phyloP scores from a whole-genome alignment of 2,329 filamentous ascomycete genomes.

The Diaporthe eres region DNA sequence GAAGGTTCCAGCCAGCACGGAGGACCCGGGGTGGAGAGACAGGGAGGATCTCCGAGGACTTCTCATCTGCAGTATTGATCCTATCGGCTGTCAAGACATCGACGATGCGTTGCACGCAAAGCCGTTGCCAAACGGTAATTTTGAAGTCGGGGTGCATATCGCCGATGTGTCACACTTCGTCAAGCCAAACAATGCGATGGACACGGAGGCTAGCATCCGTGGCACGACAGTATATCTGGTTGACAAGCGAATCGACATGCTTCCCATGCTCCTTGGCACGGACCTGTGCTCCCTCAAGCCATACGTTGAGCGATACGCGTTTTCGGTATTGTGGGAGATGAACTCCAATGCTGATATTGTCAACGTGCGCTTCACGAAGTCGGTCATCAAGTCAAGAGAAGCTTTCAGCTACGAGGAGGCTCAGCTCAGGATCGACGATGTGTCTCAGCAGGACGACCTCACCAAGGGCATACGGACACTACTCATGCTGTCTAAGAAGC shows the following conservation, averaged over 20 bases:
- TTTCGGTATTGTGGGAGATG: conserved; percentile 91
- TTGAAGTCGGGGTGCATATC: conserved; percentile 97
- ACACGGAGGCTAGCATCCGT: conserved; percentile 91
- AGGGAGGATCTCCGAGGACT: conserved; percentile 87
- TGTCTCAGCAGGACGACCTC: conserved; percentile 87
- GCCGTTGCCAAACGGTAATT: conserved; percentile 90
- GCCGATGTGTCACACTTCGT: conserved; percentile 99
- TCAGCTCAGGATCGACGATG: conserved; percentile 92
- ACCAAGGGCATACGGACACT: conserved; percentile 91
- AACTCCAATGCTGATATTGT: conserved; percentile 88
- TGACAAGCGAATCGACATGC: conserved; percentile 99
- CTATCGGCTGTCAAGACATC: conserved; percentile 96
- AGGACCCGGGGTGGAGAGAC: conserved; percentile 89
- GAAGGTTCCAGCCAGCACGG: conserved; percentile 85
- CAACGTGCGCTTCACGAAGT: conserved; percentile 92
- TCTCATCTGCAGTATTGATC: conserved; percentile 97
- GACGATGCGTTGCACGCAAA: conserved; percentile 95
- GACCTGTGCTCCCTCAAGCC: conserved; percentile 97
- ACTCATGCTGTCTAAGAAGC: conserved; percentile 89
- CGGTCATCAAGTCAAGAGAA: conserved; percentile 95
- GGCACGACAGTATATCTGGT: conserved; percentile 98
- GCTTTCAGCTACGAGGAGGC: conserved; percentile 98
- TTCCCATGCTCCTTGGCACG: conserved; percentile 95
- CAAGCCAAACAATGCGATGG: conserved; percentile 97
- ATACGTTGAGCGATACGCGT: conserved; percentile 94